Conservation (phyloP, 768 basidiomycete genomes). For the Pleurotus tuber-regium region DNA sequence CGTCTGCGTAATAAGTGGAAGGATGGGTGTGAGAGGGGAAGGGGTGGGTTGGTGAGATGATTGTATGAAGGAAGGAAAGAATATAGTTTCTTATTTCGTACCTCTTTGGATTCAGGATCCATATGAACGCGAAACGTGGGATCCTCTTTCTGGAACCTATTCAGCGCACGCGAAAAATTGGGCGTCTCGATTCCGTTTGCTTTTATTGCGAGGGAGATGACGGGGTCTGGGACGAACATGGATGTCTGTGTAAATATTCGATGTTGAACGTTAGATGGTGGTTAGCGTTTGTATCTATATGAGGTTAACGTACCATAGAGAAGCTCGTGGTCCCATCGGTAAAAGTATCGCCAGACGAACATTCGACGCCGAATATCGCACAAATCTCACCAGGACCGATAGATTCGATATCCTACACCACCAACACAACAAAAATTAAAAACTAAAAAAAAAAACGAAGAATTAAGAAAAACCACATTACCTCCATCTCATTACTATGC, state of each 20-base stretch:
- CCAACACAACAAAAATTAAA: background rate
- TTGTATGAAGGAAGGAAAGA: no score
- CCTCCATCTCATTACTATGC: slow-evolving; percentile 99
- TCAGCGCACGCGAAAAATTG: slow-evolving; percentile 94
- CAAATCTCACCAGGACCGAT: slow-evolving; percentile 99
- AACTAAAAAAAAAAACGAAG: background rate
- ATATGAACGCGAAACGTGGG: slow-evolving; percentile 98
- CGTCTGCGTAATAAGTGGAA: slow-evolving; percentile 53
- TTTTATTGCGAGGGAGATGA: slow-evolving; percentile 93
- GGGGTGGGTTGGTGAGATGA: no score
- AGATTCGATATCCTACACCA: slow-evolving; percentile 75
- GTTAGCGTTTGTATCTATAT: background rate
- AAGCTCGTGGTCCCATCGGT: slow-evolving; percentile 86
- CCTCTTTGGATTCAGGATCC: slow-evolving; percentile 93
- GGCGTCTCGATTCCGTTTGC: slow-evolving; percentile 91
- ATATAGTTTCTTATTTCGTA: no score
- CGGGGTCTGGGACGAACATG: slow-evolving; percentile 98
- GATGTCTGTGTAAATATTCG: slow-evolving; percentile 64
- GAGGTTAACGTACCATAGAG: slow-evolving; percentile 78
- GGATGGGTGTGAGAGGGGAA: background rate
- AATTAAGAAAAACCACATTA: slow-evolving; percentile 28
- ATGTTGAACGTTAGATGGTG: slow-evolving; percentile 3
- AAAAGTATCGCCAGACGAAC: slow-evolving; percentile 97
- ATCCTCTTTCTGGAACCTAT: slow-evolving; percentile 98
- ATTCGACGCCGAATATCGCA: slow-evolving; percentile 98